phyloP scores from a whole-genome alignment of 768 basidiomycete species.

The Panellus pusillus region DNA sequence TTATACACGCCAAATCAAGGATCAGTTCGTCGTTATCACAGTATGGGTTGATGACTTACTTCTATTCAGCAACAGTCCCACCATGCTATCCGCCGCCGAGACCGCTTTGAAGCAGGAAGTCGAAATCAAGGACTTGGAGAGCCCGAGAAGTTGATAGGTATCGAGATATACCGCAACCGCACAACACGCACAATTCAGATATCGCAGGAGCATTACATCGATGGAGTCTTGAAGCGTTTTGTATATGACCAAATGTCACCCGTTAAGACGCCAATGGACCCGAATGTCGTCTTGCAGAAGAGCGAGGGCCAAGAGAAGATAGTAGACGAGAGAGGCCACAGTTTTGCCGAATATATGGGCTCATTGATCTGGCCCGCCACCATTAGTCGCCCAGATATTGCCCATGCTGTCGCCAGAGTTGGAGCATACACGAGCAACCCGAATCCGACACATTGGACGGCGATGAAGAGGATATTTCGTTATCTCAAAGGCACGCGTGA shows the following conservation, averaged over 20 bases:
- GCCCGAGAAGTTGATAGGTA: constrained; percentile 25
- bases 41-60: constrained; percentile 31
- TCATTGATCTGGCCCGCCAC: constrained; percentile 27
- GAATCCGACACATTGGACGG: constrained; percentile 3
- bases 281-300: constrained; percentile 7
- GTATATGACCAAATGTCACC: constrained; percentile 7
- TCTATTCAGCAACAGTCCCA: constrained; percentile 15
- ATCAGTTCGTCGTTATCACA: constrained; percentile 20
- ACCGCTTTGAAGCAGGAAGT: constrained; percentile 12
- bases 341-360: constrained; percentile 15
- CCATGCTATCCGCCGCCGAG: constrained; percentile 11
- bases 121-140: constrained; percentile 26
- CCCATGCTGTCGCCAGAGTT: neutral
- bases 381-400: neutral
- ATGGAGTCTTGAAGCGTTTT: constrained; percentile 2
- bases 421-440: neutral
- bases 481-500: neutral
- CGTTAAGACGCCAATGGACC: constrained; percentile 5
- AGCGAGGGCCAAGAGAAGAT: neutral
- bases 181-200: neutral
- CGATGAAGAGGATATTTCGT: neutral
- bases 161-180: constrained; percentile 22
- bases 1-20: constrained; percentile 9
- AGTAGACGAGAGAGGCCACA: neutral
- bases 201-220: constrained; percentile 1